Conservation (phyloP, 2,329 filamentous ascomycete species). For the Pseudogymnoascus sp. region DNA sequence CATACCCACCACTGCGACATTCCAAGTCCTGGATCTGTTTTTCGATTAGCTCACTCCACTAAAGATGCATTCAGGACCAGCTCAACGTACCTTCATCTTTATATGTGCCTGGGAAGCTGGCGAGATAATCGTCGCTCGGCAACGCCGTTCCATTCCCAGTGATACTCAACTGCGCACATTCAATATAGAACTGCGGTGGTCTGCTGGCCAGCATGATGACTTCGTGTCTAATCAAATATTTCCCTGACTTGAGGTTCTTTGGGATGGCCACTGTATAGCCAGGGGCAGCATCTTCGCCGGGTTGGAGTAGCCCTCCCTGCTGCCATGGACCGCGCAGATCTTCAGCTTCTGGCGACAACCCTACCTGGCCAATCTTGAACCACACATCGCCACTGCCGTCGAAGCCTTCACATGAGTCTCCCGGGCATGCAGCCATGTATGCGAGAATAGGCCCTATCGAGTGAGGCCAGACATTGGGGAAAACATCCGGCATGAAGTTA, state of each 20-base stretch:
- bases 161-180: slow-evolving; percentile 12
- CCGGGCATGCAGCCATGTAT: slow-evolving; percentile 15
- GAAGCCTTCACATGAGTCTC: slow-evolving; percentile 11
- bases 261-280: slow-evolving; percentile 11
- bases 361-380: slow-evolving; percentile 15
- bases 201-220: slow-evolving; percentile 11
- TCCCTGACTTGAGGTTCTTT: slow-evolving; percentile 9
- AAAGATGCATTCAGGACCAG: not conserved
- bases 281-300: not conserved
- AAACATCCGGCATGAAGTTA: not conserved
- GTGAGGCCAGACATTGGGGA: not conserved
- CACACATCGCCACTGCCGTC: slow-evolving; percentile 12
- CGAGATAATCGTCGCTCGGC: slow-evolving; percentile 9
- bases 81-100: not conserved
- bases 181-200: slow-evolving; percentile 11
- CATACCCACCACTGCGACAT: slow-evolving; percentile 9
- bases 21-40: slow-evolving; percentile 12
- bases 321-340: slow-evolving; percentile 11
- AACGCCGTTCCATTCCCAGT: not conserved
- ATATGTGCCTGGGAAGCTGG: slow-evolving; percentile 11
- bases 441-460: slow-evolving; percentile 13
- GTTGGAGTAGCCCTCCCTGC: slow-evolving; percentile 8
- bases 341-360: slow-evolving; percentile 9
- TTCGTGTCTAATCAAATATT: slow-evolving; percentile 15
- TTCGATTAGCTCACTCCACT: not conserved